A percentile compares a stretch with the other conserved stretches of the same genome.
Conservation (phyloP, 1,139 yeast genomes). For the Hansenula lynferdii region DNA sequence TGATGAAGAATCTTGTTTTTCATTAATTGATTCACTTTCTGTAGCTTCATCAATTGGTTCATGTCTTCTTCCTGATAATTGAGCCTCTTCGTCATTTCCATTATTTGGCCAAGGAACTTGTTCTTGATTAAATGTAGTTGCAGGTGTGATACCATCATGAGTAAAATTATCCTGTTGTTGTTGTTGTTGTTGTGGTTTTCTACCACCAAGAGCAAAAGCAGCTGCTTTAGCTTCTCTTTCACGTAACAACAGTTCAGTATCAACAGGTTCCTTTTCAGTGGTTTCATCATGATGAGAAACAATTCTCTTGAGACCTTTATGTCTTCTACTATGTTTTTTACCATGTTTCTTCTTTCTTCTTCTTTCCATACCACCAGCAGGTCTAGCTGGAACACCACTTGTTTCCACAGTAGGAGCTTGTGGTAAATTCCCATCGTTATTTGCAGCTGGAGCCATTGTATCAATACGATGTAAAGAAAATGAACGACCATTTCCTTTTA, state of each 20-base stretch:
- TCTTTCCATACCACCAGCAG: slow-evolving; percentile 76
- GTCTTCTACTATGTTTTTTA: slow-evolving; percentile 23
- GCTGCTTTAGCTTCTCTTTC: slow-evolving; percentile 37
- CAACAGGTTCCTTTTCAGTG: slow-evolving; percentile 25
- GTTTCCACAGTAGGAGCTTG: slow-evolving; percentile 44
- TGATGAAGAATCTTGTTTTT: slow-evolving; percentile 2
- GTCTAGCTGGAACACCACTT: slow-evolving; percentile 62
- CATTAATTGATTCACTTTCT: slow-evolving; percentile 3
- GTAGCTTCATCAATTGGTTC: neutral
- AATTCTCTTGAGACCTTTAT: slow-evolving; percentile 21
- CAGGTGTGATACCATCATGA: slow-evolving; percentile 1
- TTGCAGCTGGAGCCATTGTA: slow-evolving; percentile 52
- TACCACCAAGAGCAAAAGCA: slow-evolving; percentile 30
- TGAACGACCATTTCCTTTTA: slow-evolving; percentile 68
- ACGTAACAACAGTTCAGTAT: slow-evolving; percentile 28
- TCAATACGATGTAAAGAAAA: slow-evolving; percentile 80
- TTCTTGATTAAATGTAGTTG: neutral
- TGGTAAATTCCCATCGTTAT: slow-evolving; percentile 8
- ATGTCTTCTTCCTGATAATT: too few relatives aligned
- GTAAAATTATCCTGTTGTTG: too few relatives aligned
- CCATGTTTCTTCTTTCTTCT: slow-evolving; percentile 36
- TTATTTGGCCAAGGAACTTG: neutral
- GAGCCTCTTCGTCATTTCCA: slow-evolving; percentile 1
- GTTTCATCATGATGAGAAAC: slow-evolving; percentile 18
- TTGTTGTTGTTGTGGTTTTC: slow-evolving; percentile 4